phyloP scores from a whole-genome alignment of 2,329 filamentous ascomycete genomes.

The Trichoderma sp. region DNA sequence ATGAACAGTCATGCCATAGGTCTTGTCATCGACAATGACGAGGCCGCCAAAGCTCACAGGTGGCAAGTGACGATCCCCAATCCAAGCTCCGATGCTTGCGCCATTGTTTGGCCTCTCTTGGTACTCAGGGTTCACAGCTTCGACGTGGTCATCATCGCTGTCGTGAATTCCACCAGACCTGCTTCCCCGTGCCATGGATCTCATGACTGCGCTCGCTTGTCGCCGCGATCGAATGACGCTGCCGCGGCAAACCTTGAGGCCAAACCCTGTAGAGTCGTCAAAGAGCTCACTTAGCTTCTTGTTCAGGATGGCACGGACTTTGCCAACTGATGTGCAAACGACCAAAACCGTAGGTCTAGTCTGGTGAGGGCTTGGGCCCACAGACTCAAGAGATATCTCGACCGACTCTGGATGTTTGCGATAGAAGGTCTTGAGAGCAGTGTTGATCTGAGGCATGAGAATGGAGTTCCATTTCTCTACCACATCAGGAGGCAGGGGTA shows the following conservation, averaged over 20 bases:
- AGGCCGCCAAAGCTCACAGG: constrained; percentile 90
- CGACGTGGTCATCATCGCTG: constrained; percentile 41
- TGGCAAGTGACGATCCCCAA: constrained; percentile 80
- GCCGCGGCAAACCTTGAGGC: constrained; percentile 71
- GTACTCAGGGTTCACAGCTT: constrained; percentile 69
- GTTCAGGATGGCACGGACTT: constrained; percentile 70
- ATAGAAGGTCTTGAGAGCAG: constrained; percentile 69
- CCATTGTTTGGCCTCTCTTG: constrained; percentile 80
- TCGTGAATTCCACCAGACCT: constrained; percentile 22
- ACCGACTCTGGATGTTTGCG: constrained; percentile 74
- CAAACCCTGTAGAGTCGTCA: constrained; percentile 61
- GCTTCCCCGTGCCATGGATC: constrained; percentile 35
- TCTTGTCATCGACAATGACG: constrained; percentile 78
- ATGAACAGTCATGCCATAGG: constrained; percentile 94
- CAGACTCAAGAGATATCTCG: constrained; percentile 74
- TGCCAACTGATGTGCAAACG: constrained; percentile 72
- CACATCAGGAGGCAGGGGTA: constrained; percentile 58
- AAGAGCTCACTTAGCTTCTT: constrained; percentile 67
- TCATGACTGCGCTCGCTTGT: constrained; percentile 33
- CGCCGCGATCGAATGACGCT: constrained; percentile 64
- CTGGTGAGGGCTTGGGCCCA: constrained; percentile 67
- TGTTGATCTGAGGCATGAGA: constrained; percentile 72
- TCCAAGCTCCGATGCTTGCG: constrained; percentile 90
- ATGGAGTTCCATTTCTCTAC: constrained; percentile 71
- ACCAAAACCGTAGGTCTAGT: constrained; percentile 74